A percentile compares a stretch with the other conserved stretches of the same genome.
Evolutionary conservation across 2,329 filamentous ascomycete species (phyloP).

Genomic region (Colletotrichum sp.): DNA sequence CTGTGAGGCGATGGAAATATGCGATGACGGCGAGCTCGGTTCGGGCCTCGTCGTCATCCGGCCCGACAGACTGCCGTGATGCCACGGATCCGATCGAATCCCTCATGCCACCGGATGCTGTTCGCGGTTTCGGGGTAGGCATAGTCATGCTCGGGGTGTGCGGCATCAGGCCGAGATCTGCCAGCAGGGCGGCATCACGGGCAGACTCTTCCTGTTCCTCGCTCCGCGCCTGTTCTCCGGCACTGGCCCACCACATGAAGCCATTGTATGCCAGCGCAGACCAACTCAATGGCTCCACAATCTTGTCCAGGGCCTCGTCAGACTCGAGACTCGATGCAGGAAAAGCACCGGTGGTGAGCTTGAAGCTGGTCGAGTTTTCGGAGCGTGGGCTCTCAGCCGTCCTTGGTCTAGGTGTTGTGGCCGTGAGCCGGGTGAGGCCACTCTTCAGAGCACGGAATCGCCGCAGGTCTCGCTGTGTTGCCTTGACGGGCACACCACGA

Average conservation of each 20-base stretch:
- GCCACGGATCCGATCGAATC: conserved; percentile 53
- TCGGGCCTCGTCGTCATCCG: conserved; percentile 46
- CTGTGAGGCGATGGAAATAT: conserved; percentile 81
- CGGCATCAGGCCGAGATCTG: conserved; percentile 43
- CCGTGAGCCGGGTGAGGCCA: conserved; percentile 59
- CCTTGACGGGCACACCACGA: conserved; percentile 71
- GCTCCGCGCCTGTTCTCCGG: conserved; percentile 72
- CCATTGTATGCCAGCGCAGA: conserved; percentile 78
- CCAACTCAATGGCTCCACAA: conserved; percentile 71
- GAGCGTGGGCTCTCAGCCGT: conserved; percentile 29
- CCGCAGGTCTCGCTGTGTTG: conserved; percentile 87
- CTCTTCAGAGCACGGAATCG: conserved; percentile 74
- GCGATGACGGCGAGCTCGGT: conserved; percentile 76
- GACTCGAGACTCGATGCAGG: conserved; percentile 34
- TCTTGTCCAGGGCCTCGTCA: conserved; percentile 56
- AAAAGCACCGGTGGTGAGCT: conserved; percentile 20
- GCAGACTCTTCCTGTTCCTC: conserved; percentile 64
- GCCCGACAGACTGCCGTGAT: conserved; percentile 23
- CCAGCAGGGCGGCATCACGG: conserved; percentile 60
- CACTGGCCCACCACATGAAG: conserved; percentile 91
- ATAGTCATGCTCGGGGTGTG: conserved; percentile 30
- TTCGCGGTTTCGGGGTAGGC: conserved; percentile 23
- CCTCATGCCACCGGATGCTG: conserved; percentile 36
- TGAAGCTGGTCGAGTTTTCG: conserved; percentile 25
- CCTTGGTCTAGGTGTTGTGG: conserved; percentile 14